A percentile compares a stretch with the other conserved stretches of the same genome.
These are phyloP conservation scores for Favolaschia claudopus DNA, from an alignment of 768 basidiomycete genomes.

Conservation along the genomic window DNA sequence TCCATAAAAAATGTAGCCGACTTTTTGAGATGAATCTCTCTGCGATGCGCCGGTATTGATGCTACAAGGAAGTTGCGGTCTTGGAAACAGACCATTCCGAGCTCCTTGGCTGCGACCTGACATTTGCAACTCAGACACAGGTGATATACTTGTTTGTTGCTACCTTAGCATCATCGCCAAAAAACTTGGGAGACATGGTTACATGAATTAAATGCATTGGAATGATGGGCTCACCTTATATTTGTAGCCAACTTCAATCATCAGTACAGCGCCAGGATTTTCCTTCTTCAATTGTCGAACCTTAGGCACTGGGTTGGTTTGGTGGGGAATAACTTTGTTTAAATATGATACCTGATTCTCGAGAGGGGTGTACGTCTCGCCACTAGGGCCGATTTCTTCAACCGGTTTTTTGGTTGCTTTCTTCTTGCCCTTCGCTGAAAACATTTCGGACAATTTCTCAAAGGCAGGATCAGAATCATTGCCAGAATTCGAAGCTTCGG, in stretches of 20 bases:
- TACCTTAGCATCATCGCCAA: conserved; percentile 84
- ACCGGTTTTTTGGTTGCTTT: conserved; percentile 39
- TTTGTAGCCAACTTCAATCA: conserved; percentile 88
- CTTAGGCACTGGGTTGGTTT: conserved; percentile 37
- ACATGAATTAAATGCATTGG: too few relatives aligned
- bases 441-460: conserved; percentile 54
- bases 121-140: conserved; percentile 7
- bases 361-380: conserved; percentile 75
- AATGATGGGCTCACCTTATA: too few relatives aligned
- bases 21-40: conserved; percentile 81
- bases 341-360: conserved; percentile 66
- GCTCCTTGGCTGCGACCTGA: conserved; percentile 76
- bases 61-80: conserved; percentile 80
- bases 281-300: conserved; percentile 67
- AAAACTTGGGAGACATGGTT: too few relatives aligned
- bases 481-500: conserved; percentile 35
- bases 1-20: conserved; percentile 37
- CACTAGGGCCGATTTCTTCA: conserved; percentile 69
- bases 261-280: conserved; percentile 70
- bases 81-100: conserved; percentile 78
- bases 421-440: conserved; percentile 47
- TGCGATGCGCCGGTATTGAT: conserved; percentile 73
- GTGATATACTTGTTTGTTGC: conserved; percentile 10
- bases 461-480: conserved; percentile 57
- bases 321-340: not conserved